phyloP scores from a whole-genome alignment of 139 green algal genomes.

The Picochlorum sp. region DNA sequence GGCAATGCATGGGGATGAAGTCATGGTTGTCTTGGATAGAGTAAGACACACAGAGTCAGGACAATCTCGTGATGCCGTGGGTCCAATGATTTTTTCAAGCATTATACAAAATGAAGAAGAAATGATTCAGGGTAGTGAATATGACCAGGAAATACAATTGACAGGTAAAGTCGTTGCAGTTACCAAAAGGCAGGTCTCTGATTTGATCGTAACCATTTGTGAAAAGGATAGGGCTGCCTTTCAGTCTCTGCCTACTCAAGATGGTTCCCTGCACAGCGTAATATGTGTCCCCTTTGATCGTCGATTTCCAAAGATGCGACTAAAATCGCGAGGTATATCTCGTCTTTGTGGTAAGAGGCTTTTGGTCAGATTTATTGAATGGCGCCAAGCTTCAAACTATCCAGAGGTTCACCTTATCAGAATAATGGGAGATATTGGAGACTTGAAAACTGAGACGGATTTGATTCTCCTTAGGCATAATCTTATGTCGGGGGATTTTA shows the following conservation, averaged over 20 bases:
- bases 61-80: conserved; percentile 41
- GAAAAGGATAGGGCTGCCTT: not conserved
- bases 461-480: conserved; percentile 13
- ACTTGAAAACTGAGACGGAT: conserved; percentile 15
- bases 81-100: conserved; percentile 47
- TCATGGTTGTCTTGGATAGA: not conserved
- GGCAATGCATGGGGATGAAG: conserved; percentile 4
- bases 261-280: not conserved
- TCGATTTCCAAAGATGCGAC: conserved; percentile 31
- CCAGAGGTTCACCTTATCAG: conserved; percentile 33
- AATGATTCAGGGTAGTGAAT: too few relatives aligned
- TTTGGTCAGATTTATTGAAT: not conserved
- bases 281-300: conserved; percentile 56
- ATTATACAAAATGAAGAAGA: too few relatives aligned
- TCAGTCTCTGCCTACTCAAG: not conserved
- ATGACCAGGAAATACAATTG: too few relatives aligned
- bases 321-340: not conserved
- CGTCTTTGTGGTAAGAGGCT: not conserved
- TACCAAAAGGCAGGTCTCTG: too few relatives aligned
- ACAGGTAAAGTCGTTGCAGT: too few relatives aligned
- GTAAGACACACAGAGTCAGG: conserved; percentile 28
- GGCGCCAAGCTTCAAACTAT: not conserved
- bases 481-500: conserved; percentile 16
- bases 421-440: conserved; percentile 41
- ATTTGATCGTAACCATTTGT: not conserved